Base-by-base conservation (phyloP, 2,329 filamentous ascomycete species). In the Ophiostoma australiae region DNA sequence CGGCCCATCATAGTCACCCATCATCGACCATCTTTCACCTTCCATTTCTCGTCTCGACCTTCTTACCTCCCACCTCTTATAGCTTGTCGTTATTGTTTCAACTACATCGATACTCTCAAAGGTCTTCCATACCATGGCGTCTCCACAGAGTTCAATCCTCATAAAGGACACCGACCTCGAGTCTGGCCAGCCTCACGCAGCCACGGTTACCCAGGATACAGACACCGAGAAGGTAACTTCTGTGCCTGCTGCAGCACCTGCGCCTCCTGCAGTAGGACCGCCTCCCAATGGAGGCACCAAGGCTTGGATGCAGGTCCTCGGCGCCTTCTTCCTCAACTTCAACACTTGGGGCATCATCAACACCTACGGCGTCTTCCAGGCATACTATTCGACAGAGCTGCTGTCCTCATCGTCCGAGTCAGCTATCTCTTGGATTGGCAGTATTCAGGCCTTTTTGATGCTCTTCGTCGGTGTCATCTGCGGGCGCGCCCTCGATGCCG, bases 401-500 rank as follows among this genome's bases (percentile, higher is more conserved):
- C 71, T 72, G 66, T n/a, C 48, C 17, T 39, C 66, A 5, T 70
- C 71, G 23, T 41, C 69, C 20, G 58, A 72, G 66, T 72, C 71
- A 66, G 74, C 75, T 37, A 82, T 84, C 10, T 79, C 82, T 7
- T 83, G 78, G 79, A 83, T 86, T 20, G 84, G 83, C 20, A 81
- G 82, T 4, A 74, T 84, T 6, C 84, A 85, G 70, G 78, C 78
- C 0, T 83, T 82, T 63, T 76, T 86, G 4, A 78, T 86, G 41
- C 75, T 83, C 39, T 75, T 82, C 5, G 75, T 80, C 5, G 82
- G 82, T 13, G 75, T 81, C 7, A 66, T 84, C 6, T 77, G 80
- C 2, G 85, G 85, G 0, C 82, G 81, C 0, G 74, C 84, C 0
- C 83, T 80, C 68, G 85, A 87, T 75, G 77, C 78, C 3, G 85